Evolutionary conservation across 2,329 filamentous ascomycete genomes (phyloP), one percentile per base, ranked within the genome.

Genomic region (Berkeleyomyces rouxiae): DNA sequence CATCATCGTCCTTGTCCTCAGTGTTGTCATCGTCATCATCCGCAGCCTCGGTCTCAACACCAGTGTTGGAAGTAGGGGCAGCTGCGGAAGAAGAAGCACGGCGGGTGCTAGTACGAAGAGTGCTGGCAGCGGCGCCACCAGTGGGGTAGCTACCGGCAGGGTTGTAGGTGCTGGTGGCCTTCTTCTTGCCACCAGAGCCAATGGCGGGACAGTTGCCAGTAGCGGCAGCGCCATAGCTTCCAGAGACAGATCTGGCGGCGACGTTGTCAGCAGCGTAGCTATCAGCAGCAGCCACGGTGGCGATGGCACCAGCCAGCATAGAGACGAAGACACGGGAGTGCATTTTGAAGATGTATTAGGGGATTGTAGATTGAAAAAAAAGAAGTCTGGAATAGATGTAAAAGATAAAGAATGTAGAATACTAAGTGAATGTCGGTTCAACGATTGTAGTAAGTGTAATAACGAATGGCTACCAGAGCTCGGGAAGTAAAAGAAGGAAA

Each of bases 121-220:
- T 55, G 33, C 4, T 37, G 23, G 23, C 47, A 33, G 23, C 10
- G 23, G 23, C 23, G 44, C 44, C 4, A 9, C 70, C 67, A 71
- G 37, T 65, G 66, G 42, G 67, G 71, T 10, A 69, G 66, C 36
- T 64, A 67, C 1, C 71, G 67, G 10, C 69, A 68, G 23, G 69
- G 68, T 39, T 13, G 33, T n/a, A 36, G n/a, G 33, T 6, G 37
- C 11, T 13, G 11, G 51, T 39, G 33, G 23, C 33, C 33, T 37
- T 13, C 33, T 55, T 36, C 7, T 31, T 36, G 7, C n/a, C 51
- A n/a, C n/a, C 51, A n/a, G 51, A 55, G 51, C 33, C 51, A 7
- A 69, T 70, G 7, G 68, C 68, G 11, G 66, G 68, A 2, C 67
- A 65, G 39, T 68, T 68, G 7, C 66, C 66, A 9, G 65, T 49